A percentile compares a stretch with the other conserved stretches of the same genome.
These are phyloP conservation scores for Rhizophora mangle DNA, from an alignment of 345 rosid genomes.

Conservation along the genomic window DNA sequence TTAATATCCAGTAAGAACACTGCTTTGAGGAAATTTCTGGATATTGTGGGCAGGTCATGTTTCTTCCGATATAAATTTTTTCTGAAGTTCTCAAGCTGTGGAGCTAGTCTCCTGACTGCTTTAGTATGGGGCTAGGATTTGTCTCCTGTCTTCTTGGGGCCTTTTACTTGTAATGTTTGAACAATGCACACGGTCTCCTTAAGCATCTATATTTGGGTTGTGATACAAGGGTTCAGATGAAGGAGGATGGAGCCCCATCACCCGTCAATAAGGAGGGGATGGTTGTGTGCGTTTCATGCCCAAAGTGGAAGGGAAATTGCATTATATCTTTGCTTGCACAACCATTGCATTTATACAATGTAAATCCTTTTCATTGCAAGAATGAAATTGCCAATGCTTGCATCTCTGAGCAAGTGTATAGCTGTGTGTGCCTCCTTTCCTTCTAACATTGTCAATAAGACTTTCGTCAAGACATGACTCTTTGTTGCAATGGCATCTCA, in stretches of 20 bases:
- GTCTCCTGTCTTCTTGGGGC: too few species aligned
- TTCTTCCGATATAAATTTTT: too few species aligned
- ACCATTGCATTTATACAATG: too few species aligned
- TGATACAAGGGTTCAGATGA: background rate
- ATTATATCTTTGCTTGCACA: background rate
- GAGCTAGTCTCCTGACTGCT: too few species aligned
- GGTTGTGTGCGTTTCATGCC: too few species aligned
- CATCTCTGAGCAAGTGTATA: background rate
- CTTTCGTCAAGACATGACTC: slow-evolving; percentile 8
- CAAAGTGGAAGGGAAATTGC: background rate
- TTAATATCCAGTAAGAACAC: too few species aligned
- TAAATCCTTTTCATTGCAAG: too few species aligned
- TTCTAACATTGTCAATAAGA: background rate
- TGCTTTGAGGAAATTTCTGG: too few species aligned
- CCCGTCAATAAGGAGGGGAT: background rate
- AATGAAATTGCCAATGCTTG: slow-evolving; percentile 6
- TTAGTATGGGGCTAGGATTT: too few species aligned
- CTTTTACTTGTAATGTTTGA: background rate
- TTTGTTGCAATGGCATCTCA: slow-evolving; percentile 2
- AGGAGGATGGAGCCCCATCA: background rate
- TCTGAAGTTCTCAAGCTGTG: too few species aligned
- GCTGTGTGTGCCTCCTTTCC: background rate
- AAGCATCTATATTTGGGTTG: background rate
- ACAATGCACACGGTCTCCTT: background rate
- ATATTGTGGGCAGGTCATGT: too few species aligned